Conservation (phyloP, 116 monocot species). For the Trichopus zeylanicus region DNA sequence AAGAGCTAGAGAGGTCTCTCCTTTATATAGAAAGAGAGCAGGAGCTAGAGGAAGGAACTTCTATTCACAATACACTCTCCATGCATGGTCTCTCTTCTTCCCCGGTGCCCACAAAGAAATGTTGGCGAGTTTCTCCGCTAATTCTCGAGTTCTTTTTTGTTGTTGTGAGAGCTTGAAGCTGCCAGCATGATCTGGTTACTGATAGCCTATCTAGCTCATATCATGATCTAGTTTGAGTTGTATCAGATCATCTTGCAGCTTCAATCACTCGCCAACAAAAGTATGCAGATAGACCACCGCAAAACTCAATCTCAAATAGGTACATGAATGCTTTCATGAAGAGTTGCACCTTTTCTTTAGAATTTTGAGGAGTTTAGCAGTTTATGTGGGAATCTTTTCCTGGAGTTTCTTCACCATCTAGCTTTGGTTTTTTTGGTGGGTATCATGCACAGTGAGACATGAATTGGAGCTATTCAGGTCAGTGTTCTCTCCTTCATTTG, state of each 20-base stretch:
- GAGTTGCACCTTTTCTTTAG: no score
- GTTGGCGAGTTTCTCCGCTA: background rate
- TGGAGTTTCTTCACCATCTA: no score
- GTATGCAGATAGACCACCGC: no score
- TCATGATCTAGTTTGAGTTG: background rate
- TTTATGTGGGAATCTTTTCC: no score
- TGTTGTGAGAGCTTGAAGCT: slow-evolving; percentile 65
- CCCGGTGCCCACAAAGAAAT: background rate
- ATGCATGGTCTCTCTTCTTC: background rate
- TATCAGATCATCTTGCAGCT: slow-evolving; percentile 69
- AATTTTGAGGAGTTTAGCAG: no score
- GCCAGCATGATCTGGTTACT: slow-evolving; percentile 65
- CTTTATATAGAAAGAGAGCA: background rate
- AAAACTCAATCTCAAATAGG: no score
- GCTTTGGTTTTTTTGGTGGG: no score
- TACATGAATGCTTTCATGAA: no score
- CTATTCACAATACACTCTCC: background rate
- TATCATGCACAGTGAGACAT: no score
- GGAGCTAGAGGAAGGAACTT: background rate
- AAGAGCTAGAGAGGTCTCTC: background rate
- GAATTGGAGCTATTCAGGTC: no score
- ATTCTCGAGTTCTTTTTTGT: background rate
- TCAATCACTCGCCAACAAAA: slow-evolving; percentile 47
- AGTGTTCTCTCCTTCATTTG: no score
- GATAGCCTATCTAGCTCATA: background rate